phyloP scores from a whole-genome alignment of 1,139 yeast genomes.

The Pichia sp. region DNA sequence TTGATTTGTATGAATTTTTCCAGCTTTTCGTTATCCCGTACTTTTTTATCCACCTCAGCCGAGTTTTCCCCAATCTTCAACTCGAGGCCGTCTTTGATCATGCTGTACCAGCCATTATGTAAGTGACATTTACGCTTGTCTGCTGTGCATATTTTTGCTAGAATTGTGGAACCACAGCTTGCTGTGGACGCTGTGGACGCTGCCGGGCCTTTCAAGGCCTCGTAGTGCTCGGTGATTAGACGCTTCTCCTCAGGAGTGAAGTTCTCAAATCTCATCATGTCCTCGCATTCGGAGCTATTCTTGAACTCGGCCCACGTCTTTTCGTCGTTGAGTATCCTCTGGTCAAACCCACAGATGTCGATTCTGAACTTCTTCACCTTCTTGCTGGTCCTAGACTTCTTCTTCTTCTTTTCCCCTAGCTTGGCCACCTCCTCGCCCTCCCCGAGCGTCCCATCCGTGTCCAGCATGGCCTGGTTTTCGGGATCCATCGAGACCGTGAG shows the following conservation, averaged over 20 bases:
- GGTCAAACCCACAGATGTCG: slow-evolving; percentile 42
- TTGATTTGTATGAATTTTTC: slow-evolving; percentile 38
- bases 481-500: slow-evolving; percentile 18
- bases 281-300: slow-evolving; percentile 19
- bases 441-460: slow-evolving; percentile 16
- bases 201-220: slow-evolving; percentile 3
- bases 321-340: slow-evolving; percentile 28
- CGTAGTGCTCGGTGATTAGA: slow-evolving; percentile 16
- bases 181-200: slow-evolving; percentile 5
- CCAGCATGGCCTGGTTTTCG: slow-evolving; percentile 12
- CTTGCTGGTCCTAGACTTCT: slow-evolving; percentile 25
- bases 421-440: slow-evolving; percentile 19
- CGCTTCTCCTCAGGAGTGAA: slow-evolving; percentile 15
- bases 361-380: slow-evolving; percentile 29
- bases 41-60: slow-evolving; percentile 30
- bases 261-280: slow-evolving; percentile 10
- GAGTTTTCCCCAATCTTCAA: slow-evolving; percentile 36
- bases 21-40: slow-evolving; percentile 31
- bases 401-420: slow-evolving; percentile 8
- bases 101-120: slow-evolving; percentile 65
- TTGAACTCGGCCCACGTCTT: slow-evolving; percentile 25
- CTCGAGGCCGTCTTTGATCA: slow-evolving; percentile 43
- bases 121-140: slow-evolving; percentile 63
- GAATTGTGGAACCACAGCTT: not conserved
- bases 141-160: slow-evolving; percentile 42